Evolutionary conservation across 2,329 filamentous ascomycete species (phyloP).

Genomic region (Tolypocladium amazonense): DNA sequence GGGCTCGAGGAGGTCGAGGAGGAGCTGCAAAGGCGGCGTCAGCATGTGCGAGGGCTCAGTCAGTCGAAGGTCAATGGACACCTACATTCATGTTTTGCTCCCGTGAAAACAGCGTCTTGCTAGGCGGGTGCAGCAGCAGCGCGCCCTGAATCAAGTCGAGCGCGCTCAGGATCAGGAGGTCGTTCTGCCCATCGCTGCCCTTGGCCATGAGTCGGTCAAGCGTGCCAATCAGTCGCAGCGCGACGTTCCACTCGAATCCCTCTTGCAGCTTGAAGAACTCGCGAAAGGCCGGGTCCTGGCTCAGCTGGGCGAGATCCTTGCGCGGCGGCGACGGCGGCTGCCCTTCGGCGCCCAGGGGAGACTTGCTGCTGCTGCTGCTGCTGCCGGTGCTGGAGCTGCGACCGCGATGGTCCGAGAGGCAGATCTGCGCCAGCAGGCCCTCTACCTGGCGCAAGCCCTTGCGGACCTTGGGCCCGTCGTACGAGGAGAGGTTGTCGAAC

Average conservation of each 20-base stretch:
- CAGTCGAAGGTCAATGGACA: slow-evolving; percentile 3
- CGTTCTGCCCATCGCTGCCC: slow-evolving; percentile 71
- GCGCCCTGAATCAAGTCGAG: slow-evolving; percentile 84
- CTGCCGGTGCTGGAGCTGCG: slow-evolving; percentile 5
- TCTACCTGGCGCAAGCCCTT: slow-evolving; percentile 93
- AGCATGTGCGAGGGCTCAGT: not conserved
- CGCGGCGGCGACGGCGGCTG: slow-evolving; percentile 28
- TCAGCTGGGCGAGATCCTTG: slow-evolving; percentile 60
- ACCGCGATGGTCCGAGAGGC: slow-evolving; percentile 44
- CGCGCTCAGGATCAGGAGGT: slow-evolving; percentile 77
- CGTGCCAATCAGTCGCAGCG: slow-evolving; percentile 72
- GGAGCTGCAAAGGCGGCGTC: slow-evolving; percentile 42
- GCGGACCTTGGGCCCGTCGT: slow-evolving; percentile 78
- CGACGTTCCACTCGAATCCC: slow-evolving; percentile 96
- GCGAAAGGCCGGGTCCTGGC: slow-evolving; percentile 77
- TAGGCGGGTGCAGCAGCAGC: slow-evolving; percentile 81
- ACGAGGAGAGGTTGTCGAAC: slow-evolving; percentile 93
- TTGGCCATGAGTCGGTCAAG: slow-evolving; percentile 80
- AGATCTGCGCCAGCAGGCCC: slow-evolving; percentile 87
- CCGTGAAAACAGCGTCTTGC: slow-evolving; percentile 73
- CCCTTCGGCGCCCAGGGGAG: slow-evolving; percentile 12
- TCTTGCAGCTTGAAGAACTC: slow-evolving; percentile 97
- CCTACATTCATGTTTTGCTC: slow-evolving; percentile 90
- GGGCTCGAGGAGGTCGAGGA: slow-evolving; percentile 88
- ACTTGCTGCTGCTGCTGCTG: slow-evolving; percentile 10